These are phyloP conservation scores for Hypomyces rosellus DNA, from an alignment of 2,329 filamentous ascomycete genomes.

Conservation along the genomic window DNA sequence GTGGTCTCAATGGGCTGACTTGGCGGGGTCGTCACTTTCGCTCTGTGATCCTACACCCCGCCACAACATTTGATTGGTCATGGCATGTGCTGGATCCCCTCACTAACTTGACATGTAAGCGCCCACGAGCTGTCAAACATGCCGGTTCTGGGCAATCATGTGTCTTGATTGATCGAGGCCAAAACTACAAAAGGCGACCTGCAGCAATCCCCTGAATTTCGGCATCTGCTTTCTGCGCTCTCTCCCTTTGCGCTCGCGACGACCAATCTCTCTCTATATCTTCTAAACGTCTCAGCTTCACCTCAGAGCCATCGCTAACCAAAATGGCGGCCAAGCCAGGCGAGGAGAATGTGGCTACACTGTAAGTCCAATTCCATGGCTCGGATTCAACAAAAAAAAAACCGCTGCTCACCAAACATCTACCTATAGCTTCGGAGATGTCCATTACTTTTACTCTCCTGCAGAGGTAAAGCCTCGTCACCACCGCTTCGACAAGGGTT, in stretches of 20 bases:
- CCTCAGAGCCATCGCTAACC: not conserved
- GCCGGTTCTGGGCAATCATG: not conserved
- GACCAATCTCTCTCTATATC: too few relatives aligned
- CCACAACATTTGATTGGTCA: conserved; percentile 5
- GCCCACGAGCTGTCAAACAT: conserved; percentile 4
- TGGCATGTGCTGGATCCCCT: conserved; percentile 9
- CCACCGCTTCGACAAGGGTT: conserved; percentile 73
- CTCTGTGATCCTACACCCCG: conserved; percentile 5
- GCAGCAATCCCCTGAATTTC: too few relatives aligned
- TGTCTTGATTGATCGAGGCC: not conserved
- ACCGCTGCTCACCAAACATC: not conserved
- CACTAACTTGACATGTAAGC: conserved; percentile 10
- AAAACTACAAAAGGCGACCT: too few relatives aligned
- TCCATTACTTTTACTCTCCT: conserved; percentile 74
- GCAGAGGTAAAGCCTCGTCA: conserved; percentile 62
- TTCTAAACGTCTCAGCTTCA: too few relatives aligned
- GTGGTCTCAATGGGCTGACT: too few relatives aligned
- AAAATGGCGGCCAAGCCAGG: conserved; percentile 41
- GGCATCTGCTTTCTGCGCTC: too few relatives aligned
- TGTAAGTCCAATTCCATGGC: conserved; percentile 32
- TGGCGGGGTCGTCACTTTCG: too few relatives aligned
- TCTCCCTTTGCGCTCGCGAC: too few relatives aligned
- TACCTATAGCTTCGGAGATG: conserved; percentile 59
- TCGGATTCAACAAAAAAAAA: not conserved
- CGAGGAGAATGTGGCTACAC: conserved; percentile 45